These are phyloP conservation scores for Rhynchosporium agropyri DNA, from an alignment of 2,329 filamentous ascomycete species.

Conservation along the genomic window DNA sequence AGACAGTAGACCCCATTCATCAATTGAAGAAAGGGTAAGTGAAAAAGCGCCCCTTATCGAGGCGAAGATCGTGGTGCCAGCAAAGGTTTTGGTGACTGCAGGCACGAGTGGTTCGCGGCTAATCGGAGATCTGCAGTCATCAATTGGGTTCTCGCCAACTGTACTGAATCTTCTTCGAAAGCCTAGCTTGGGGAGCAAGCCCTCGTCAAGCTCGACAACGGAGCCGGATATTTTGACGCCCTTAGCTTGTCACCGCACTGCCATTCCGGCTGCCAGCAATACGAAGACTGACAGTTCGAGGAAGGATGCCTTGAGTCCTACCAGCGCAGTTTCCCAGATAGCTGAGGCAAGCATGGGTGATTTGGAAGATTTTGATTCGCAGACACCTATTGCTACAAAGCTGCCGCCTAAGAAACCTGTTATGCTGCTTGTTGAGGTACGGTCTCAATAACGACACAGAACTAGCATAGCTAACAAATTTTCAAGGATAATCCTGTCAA, in stretches of 20 bases:
- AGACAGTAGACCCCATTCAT: conserved; percentile 19
- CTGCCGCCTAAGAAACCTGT: conserved; percentile 19
- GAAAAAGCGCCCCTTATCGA: conserved; percentile 8
- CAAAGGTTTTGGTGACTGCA: conserved; percentile 24
- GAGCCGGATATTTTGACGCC: neutral
- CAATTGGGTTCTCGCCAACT: conserved; percentile 33
- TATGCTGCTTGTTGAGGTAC: conserved; percentile 35
- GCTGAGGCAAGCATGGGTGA: neutral
- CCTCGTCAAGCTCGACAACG: neutral
- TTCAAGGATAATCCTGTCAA: conserved; percentile 45
- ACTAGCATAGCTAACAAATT: neutral
- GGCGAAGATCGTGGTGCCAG: conserved; percentile 9
- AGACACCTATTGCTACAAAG: neutral
- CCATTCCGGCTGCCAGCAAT: neutral
- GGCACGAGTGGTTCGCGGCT: conserved; percentile 25
- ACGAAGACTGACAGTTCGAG: neutral
- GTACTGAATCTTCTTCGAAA: conserved; percentile 17
- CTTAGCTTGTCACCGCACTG: neutral
- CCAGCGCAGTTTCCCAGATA: neutral
- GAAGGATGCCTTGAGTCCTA: neutral
- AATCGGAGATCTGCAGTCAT: conserved; percentile 31
- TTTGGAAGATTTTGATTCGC: neutral
- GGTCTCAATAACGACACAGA: neutral
- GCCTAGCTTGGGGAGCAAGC: conserved; percentile 1
- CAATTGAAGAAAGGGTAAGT: conserved; percentile 23